Evolutionary conservation across 73 alveolate species (phyloP).

Genomic region (Halteria grandinella): DNA sequence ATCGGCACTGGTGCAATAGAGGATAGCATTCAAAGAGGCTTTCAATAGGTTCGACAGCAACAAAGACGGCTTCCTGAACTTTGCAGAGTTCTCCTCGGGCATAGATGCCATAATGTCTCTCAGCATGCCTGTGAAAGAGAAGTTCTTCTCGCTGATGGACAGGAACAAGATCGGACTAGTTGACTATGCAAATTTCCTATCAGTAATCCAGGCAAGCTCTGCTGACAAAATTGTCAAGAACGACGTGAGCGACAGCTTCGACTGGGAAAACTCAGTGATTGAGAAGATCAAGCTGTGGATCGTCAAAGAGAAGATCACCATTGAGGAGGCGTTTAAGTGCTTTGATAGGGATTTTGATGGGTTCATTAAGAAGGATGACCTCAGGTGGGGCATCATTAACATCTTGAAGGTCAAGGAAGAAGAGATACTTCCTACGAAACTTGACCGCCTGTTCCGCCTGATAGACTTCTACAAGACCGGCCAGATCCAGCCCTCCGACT

Average conservation of each 20-base stretch:
- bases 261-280: slow-evolving; percentile 85
- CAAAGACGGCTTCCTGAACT: slow-evolving; percentile 78
- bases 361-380: slow-evolving; percentile 70
- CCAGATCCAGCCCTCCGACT: slow-evolving; percentile 74
- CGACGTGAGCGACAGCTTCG: slow-evolving; percentile 76
- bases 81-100: slow-evolving; percentile 77
- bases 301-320: slow-evolving; percentile 65
- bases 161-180: slow-evolving; percentile 79
- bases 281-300: slow-evolving; percentile 81
- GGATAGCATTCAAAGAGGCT: slow-evolving; percentile 62
- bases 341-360: slow-evolving; percentile 92
- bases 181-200: slow-evolving; percentile 77
- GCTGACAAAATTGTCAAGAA: slow-evolving; percentile 33
- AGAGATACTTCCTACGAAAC: slow-evolving; percentile 67
- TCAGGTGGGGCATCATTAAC: slow-evolving; percentile 68
- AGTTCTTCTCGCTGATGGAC: slow-evolving; percentile 89
- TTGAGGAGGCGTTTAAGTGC: slow-evolving; percentile 83
- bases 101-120: slow-evolving; percentile 66
- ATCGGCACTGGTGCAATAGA: slow-evolving; percentile 47
- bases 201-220: slow-evolving; percentile 60
- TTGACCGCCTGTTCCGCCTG: slow-evolving; percentile 84
- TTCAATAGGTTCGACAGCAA: slow-evolving; percentile 66
- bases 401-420: slow-evolving; percentile 69
- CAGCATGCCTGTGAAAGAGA: slow-evolving; percentile 83
- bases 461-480: slow-evolving; percentile 83